These are phyloP conservation scores for Saccharomycopsis selenospora DNA, from an alignment of 805 yeast species.

Conservation along the genomic window DNA sequence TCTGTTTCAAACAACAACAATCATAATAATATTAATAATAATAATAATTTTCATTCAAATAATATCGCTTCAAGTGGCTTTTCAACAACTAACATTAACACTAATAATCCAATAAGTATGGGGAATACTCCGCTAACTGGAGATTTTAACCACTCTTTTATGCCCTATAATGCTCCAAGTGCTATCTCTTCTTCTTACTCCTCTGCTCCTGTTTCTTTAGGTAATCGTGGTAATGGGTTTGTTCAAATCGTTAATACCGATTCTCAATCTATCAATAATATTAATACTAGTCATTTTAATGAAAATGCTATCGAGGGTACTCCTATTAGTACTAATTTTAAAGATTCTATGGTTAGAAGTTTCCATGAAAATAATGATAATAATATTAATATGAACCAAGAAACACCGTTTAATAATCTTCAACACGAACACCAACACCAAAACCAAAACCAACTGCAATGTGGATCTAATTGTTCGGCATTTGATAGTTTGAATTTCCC, in stretches of 20 bases:
- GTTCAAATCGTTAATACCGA: constrained; percentile 16
- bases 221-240: constrained; percentile 23
- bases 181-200: constrained; percentile 42
- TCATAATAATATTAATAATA: neutral
- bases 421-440: too few relatives aligned
- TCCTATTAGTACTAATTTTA: neutral
- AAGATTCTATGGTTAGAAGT: constrained; percentile 10
- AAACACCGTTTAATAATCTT: too few relatives aligned
- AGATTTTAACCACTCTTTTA: constrained; percentile 23
- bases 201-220: constrained; percentile 26
- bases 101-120: constrained; percentile 21
- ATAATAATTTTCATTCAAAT: neutral
- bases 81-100: constrained; percentile 23
- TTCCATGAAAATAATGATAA: neutral
- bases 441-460: too few relatives aligned
- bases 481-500: constrained; percentile 22
- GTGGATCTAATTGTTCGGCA: neutral
- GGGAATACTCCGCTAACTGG: constrained; percentile 1
- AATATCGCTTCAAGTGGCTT: neutral
- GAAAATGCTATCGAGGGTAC: constrained; percentile 9
- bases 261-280: constrained; percentile 6
- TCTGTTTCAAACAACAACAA: neutral
- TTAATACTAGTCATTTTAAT: constrained; percentile 7
- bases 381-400: neutral
- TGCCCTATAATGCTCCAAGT: constrained; percentile 41